Conservation (phyloP, 768 basidiomycete species). For the Tulasnella sp. region DNA sequence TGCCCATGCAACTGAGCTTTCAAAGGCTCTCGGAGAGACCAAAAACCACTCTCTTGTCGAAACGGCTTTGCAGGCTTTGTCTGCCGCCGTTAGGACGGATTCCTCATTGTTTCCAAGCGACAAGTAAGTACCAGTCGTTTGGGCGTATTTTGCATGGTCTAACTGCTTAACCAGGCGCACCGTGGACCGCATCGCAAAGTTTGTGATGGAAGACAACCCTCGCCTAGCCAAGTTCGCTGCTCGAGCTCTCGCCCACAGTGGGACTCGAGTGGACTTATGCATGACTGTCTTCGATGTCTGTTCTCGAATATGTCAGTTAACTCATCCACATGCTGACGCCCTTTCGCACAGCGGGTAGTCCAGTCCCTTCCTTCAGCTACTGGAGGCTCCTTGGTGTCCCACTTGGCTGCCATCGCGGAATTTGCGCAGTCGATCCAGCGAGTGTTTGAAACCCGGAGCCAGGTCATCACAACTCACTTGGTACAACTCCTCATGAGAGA, state of each 20-base stretch:
- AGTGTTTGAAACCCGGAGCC: slow-evolving; percentile 78
- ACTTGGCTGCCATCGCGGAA: slow-evolving; percentile 73
- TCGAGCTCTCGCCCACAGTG: slow-evolving; percentile 65
- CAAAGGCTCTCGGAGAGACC: slow-evolving; percentile 68
- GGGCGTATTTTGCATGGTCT: background rate
- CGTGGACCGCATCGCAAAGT: slow-evolving; percentile 63
- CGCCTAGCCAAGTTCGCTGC: slow-evolving; percentile 86
- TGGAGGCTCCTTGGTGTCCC: slow-evolving; percentile 62
- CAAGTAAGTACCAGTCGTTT: slow-evolving; percentile 51
- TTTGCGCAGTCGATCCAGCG: slow-evolving; percentile 68
- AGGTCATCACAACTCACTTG: slow-evolving; percentile 69
- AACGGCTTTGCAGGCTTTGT: slow-evolving; percentile 74
- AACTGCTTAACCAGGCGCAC: slow-evolving; percentile 55
- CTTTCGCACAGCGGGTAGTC: slow-evolving; percentile 57
- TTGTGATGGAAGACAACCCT: slow-evolving; percentile 61
- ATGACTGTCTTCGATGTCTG: slow-evolving; percentile 65
- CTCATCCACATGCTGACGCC: background rate
- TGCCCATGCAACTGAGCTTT: slow-evolving; percentile 73
- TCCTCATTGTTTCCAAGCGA: slow-evolving; percentile 61
- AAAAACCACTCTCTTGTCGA: slow-evolving; percentile 58
- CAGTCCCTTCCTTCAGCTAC: slow-evolving; percentile 53
- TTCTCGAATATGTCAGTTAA: background rate
- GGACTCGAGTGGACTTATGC: slow-evolving; percentile 57
- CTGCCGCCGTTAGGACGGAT: slow-evolving; percentile 66
- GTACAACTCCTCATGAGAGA: slow-evolving; percentile 69